Evolutionary conservation across 108 stramenopile species (phyloP).

Genomic region (Hondaea fermentalgiana): DNA sequence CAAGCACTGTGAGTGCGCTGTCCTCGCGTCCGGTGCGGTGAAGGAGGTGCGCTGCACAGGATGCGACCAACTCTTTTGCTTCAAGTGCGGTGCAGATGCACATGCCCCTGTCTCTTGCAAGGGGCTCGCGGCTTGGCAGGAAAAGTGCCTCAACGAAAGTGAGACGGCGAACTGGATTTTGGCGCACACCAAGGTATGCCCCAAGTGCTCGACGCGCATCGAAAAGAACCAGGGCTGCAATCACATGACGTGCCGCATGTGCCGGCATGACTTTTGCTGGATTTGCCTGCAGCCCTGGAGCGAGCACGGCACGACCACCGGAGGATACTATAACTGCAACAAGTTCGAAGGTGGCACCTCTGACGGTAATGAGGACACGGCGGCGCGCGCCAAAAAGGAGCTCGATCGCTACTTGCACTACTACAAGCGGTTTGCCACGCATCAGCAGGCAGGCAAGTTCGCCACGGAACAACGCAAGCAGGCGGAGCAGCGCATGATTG

Average conservation of each 20-base stretch:
- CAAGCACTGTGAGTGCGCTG: slow-evolving; percentile 59
- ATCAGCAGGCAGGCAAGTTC: slow-evolving; percentile 79
- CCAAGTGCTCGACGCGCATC: slow-evolving; percentile 88
- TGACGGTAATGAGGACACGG: slow-evolving; percentile 48
- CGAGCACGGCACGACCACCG: slow-evolving; percentile 89
- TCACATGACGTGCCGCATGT: slow-evolving; percentile 77
- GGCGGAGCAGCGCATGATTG: slow-evolving; percentile 79
- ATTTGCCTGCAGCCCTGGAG: slow-evolving; percentile 91
- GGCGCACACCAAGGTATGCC: slow-evolving; percentile 94
- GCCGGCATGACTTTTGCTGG: slow-evolving; percentile 94
- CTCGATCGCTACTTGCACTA: slow-evolving; percentile 97
- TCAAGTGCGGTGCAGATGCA: slow-evolving; percentile 84
- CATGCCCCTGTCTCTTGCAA: slow-evolving; percentile 76
- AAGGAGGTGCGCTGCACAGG: slow-evolving; percentile 44
- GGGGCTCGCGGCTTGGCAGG: slow-evolving; percentile 71
- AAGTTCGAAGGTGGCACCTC: slow-evolving; percentile 46
- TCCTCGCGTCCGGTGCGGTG: slow-evolving; percentile 28
- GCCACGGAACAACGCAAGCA: slow-evolving; percentile 68
- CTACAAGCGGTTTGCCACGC: slow-evolving; percentile 89
- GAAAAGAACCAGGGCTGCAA: slow-evolving; percentile 99
- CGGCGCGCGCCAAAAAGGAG: slow-evolving; percentile 73
- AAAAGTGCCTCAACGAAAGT: slow-evolving; percentile 85
- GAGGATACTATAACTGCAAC: slow-evolving; percentile 98
- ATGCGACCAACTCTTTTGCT: slow-evolving; percentile 70
- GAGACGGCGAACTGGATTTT: slow-evolving; percentile 98